Evolutionary conservation across 2,329 filamentous ascomycete species (phyloP), one percentile per base, ranked within the genome.

Genomic region (Neofusicoccum ribis): DNA sequence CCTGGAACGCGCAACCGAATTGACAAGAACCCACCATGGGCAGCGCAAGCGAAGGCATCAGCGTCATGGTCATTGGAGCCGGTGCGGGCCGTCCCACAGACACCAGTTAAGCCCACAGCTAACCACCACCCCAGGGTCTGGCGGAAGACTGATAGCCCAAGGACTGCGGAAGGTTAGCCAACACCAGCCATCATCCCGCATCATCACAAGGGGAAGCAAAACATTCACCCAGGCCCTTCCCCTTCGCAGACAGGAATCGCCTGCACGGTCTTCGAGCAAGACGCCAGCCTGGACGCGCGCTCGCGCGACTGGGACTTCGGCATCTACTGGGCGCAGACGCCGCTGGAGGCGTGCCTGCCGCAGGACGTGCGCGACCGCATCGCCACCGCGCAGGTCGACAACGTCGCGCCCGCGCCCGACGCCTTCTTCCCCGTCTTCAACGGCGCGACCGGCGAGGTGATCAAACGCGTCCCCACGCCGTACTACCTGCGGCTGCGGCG

Each of bases 231-330:
- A 23, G 3, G 23, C 3, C 3, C 23, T 23, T 23, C 23, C 23
- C 23, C 23, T 23, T 3, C 3, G 23, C 23, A 78, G 76, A 72
- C 72, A 17, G 72, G 72, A 5, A 72, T 78, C 60, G 46, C 66
- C 67, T 88, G 85, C 72, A 77, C 73, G 43, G 82, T 88, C 49
- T 88, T 84, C 70, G 86, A 89, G 74, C 84, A 84, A 47, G 84
- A 86, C 68, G 65, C 71, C 5, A 79, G 83, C 46, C 77, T 84
- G 39, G 51, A 63, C 36, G 67, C 69, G 44, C 47, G 77, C 74
- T 65, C 83, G 81, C 37, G 83, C 76, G 86, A 87, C 67, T 89
- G 87, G 88, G 88, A 86, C 3, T 77, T 89, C 65, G 89, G 86
- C 0, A 77, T 89, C 65, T 85, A 89, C 71, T 89, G 86, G 86